These are phyloP conservation scores for Cantharellus cinnabarinus DNA, from an alignment of 768 basidiomycete species.

Conservation along the genomic window DNA sequence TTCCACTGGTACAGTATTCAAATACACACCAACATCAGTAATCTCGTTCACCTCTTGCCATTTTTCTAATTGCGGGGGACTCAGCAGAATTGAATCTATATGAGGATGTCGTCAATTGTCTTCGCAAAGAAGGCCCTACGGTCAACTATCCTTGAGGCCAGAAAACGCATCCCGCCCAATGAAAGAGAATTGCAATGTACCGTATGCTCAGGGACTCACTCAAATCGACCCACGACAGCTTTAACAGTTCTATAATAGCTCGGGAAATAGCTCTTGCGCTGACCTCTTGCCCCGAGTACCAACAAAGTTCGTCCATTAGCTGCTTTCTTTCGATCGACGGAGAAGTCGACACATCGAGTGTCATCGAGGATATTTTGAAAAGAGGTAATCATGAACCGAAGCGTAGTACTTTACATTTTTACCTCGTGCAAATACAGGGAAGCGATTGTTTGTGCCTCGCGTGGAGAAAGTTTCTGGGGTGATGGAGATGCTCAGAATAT, in stretches of 20 bases:
- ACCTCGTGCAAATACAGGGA: slow-evolving; percentile 2
- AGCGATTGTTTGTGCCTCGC: slow-evolving; percentile 8
- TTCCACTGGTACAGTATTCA: too few relatives aligned
- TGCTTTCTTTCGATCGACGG: slow-evolving; percentile 7
- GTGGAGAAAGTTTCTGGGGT: neutral
- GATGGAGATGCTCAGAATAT: slow-evolving; percentile 7
- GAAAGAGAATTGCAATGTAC: neutral
- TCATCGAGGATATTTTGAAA: slow-evolving; percentile 4
- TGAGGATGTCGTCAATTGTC: neutral
- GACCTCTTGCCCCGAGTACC: slow-evolving; percentile 1
- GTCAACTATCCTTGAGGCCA: neutral
- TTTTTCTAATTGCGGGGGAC: too few relatives aligned
- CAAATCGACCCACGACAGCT: neutral
- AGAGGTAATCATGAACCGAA: neutral
- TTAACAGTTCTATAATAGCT: neutral
- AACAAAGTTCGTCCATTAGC: slow-evolving; percentile 7
- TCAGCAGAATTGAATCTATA: too few relatives aligned
- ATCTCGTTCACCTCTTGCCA: too few relatives aligned
- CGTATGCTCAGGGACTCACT: neutral
- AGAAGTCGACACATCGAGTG: slow-evolving; percentile 7
- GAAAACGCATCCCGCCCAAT: neutral
- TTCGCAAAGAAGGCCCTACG: neutral
- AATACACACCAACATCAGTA: too few relatives aligned
- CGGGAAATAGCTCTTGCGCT: slow-evolving; percentile 3
- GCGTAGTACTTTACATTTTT: neutral